phyloP scores from a whole-genome alignment of 176 grass and related monocot species.

The Echinochloa phyllopogon region DNA sequence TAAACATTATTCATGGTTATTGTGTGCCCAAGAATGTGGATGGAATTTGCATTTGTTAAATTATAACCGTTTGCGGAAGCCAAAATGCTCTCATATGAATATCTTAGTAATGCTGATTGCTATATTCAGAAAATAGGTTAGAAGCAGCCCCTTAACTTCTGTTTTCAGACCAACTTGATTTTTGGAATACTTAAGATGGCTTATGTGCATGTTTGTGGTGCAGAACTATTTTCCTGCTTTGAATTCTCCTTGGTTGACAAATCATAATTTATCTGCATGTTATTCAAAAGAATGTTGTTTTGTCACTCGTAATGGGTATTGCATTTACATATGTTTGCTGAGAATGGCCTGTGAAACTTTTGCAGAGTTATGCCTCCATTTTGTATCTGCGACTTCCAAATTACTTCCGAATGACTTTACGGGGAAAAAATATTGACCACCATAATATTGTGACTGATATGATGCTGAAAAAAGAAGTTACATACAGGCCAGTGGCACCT shows the following conservation, averaged over 20 bases:
- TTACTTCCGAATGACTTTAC: slow-evolving; percentile 84
- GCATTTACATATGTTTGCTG: neutral
- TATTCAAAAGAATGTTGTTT: slow-evolving; percentile 10
- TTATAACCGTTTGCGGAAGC: neutral
- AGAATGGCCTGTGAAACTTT: slow-evolving; percentile 22
- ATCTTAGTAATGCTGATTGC: slow-evolving; percentile 8
- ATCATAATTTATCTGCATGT: slow-evolving; percentile 15
- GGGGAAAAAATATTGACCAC: slow-evolving; percentile 94
- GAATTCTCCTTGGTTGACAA: neutral
- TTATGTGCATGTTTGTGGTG: neutral
- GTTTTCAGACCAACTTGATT: slow-evolving; percentile 12
- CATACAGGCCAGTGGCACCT: slow-evolving; percentile 71
- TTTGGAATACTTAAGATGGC: slow-evolving; percentile 24
- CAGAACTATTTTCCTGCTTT: neutral
- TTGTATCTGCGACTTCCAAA: slow-evolving; percentile 86
- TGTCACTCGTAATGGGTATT: neutral
- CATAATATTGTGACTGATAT: slow-evolving; percentile 97
- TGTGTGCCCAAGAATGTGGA: neutral
- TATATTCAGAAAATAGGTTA: neutral
- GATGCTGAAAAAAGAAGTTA: slow-evolving; percentile 98
- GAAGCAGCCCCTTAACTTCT: neutral
- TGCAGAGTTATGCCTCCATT: slow-evolving; percentile 99
- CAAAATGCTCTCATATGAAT: neutral
- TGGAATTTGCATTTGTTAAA: slow-evolving; percentile 22
- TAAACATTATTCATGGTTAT: neutral